A percentile compares a stretch with the other conserved stretches of the same genome.
Conservation (phyloP, 2,329 filamentous ascomycete species). For the Chrysoporthe cubensis region DNA sequence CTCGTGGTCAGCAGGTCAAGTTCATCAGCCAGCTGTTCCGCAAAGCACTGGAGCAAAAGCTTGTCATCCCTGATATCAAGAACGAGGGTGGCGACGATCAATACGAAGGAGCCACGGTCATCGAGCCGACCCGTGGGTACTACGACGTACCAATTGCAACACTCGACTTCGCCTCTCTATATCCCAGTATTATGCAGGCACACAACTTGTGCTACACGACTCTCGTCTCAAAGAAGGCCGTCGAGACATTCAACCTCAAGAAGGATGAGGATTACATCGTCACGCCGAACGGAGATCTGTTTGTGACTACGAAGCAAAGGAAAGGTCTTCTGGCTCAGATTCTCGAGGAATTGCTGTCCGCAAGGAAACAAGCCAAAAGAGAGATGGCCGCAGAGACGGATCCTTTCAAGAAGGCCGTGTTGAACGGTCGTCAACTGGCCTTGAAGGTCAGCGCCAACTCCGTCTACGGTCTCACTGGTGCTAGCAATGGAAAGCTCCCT, state of each 20-base stretch:
- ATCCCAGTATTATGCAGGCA: conserved; percentile 98
- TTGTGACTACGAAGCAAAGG: conserved; percentile 83
- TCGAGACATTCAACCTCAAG: conserved; percentile 76
- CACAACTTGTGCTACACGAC: conserved; percentile 99
- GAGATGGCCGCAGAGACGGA: conserved; percentile 89
- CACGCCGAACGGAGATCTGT: conserved; percentile 92
- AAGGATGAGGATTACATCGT: conserved; percentile 96
- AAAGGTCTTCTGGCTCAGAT: conserved; percentile 95
- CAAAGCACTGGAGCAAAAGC: conserved; percentile 88
- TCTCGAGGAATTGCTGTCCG: conserved; percentile 88
- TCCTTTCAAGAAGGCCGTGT: conserved; percentile 94
- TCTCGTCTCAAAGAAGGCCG: conserved; percentile 74
- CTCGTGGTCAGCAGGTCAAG: conserved; percentile 94
- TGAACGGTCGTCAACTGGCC: conserved; percentile 95
- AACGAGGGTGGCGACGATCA: conserved; percentile 78
- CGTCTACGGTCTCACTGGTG: conserved; percentile 96
- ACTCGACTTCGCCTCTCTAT: conserved; percentile 97
- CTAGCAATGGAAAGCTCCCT: conserved; percentile 92
- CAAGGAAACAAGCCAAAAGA: conserved; percentile 92
- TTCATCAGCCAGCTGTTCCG: conserved; percentile 97
- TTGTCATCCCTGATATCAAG: conserved; percentile 88
- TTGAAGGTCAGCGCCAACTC: conserved; percentile 97
- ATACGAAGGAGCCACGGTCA: conserved; percentile 97
- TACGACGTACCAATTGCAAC: conserved; percentile 96
- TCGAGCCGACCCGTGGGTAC: conserved; percentile 90